Percentiles rank a stretch among this genome's conserved stretches.
phyloP scores from a whole-genome alignment of 1,139 yeast species.

The Lodderomyces oxycetoniae region DNA sequence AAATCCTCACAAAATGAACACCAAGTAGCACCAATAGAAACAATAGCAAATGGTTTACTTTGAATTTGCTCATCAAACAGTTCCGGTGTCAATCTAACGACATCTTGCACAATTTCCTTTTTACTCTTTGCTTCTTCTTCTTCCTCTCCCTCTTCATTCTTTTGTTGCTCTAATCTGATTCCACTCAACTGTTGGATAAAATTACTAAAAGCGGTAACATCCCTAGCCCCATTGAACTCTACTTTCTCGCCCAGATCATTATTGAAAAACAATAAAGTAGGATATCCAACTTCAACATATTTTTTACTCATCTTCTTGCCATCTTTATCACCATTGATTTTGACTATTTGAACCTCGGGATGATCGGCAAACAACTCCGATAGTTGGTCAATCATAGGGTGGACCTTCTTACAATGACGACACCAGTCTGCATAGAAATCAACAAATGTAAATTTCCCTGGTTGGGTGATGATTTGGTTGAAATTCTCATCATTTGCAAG shows the following conservation, averaged over 20 bases:
- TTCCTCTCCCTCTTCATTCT: slow-evolving; percentile 8
- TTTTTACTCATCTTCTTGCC: slow-evolving; percentile 50
- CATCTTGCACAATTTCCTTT: slow-evolving; percentile 11
- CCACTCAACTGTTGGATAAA: slow-evolving; percentile 40
- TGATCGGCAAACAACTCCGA: slow-evolving; percentile 46
- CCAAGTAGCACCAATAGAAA: slow-evolving; percentile 40
- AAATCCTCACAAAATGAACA: slow-evolving; percentile 22
- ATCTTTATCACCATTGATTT: slow-evolving; percentile 66
- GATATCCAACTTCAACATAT: slow-evolving; percentile 59
- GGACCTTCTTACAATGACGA: slow-evolving; percentile 65
- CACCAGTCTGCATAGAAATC: slow-evolving; percentile 83
- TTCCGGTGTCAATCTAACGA: slow-evolving; percentile 29
- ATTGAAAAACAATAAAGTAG: slow-evolving; percentile 56
- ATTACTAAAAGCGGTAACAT: slow-evolving; percentile 40
- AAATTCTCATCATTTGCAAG: slow-evolving; percentile 45
- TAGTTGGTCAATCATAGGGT: slow-evolving; percentile 60
- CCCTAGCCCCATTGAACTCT: slow-evolving; percentile 47
- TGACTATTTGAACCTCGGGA: slow-evolving; percentile 48
- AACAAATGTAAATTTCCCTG: slow-evolving; percentile 62
- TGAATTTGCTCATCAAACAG: slow-evolving; percentile 31
- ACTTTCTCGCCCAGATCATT: slow-evolving; percentile 41
- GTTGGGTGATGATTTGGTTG: slow-evolving; percentile 47
- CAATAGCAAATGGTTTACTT: slow-evolving; percentile 22
- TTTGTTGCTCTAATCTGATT: slow-evolving; percentile 22
- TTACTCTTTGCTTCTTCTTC: neutral